Base-by-base conservation (phyloP, 306 rosid species). In the Prosopis cineraria region DNA sequence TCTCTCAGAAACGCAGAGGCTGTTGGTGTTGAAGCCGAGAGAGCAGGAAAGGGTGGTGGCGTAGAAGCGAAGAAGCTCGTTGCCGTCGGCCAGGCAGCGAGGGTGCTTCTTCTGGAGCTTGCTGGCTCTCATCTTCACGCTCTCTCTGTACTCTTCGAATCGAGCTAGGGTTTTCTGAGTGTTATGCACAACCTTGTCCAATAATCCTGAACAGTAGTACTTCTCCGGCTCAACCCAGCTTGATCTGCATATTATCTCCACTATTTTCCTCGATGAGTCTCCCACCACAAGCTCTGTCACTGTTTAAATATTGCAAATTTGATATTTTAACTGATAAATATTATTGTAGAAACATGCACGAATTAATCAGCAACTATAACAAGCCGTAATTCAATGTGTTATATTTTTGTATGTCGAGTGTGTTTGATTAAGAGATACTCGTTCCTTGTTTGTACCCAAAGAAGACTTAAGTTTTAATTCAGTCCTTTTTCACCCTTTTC, bases 251-350 rank as follows among this genome's bases (percentile, higher is more conserved):
- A 94, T 94, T 62, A 94, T 94, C 80, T 94, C 98, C 27, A 94
- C 98, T 68, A 94, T 91, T 84, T 91, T 94, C 80, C 98, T 87
- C 20, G 98, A 94, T 30, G 98, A 94, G 78, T 94, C 98, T 2
- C 98, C 97, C 73, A 91, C 98, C 82, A 88, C 90, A 36, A 94
- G 97, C 53, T 94, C 98, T 55, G 97, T 91, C 63, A 94, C 98
- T 94, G 94, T 47, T 63, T 11, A 60, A 60, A 13, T 43, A 39
- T 12, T 7, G 12, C 7, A 9, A 39, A 3, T 6, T 39, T 39
- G n/a, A n/a, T n/a, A n/a, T n/a, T n/a, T n/a, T n/a, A 33, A 33
- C 36, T 33, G 4, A 39, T 39, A 2, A 36, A 39, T 6, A 39
- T 1, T 4, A 39, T 0, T 8, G 43, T 39, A 39, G 10, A 8